phyloP scores from a whole-genome alignment of 805 yeast species.

The Sugiyamaella floridensis region DNA sequence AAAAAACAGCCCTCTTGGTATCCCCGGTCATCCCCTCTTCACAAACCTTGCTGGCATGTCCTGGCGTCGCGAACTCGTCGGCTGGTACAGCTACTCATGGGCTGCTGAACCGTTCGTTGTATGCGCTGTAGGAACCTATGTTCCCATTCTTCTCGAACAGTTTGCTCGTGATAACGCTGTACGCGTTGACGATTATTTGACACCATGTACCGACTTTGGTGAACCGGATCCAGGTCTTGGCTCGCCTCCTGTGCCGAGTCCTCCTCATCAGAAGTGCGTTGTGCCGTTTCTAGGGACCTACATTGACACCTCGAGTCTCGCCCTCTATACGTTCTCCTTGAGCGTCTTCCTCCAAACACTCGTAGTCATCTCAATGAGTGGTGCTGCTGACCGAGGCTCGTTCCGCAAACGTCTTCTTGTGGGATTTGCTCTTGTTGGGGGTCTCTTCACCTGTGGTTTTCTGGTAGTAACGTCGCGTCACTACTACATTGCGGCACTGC shows the following conservation, averaged over 20 bases:
- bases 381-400: slow-evolving; percentile 59
- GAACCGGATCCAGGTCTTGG: slow-evolving; percentile 27
- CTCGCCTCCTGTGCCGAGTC: slow-evolving; percentile 15
- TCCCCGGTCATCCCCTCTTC: no score
- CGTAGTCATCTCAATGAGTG: slow-evolving; percentile 64
- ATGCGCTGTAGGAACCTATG: slow-evolving; percentile 71
- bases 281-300: slow-evolving; percentile 39
- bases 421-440: slow-evolving; percentile 53
- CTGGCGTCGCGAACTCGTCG: slow-evolving; percentile 38
- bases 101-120: slow-evolving; percentile 79
- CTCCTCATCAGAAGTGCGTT: slow-evolving; percentile 38
- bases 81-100: slow-evolving; percentile 65
- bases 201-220: slow-evolving; percentile 43
- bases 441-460: slow-evolving; percentile 45
- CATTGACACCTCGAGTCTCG: slow-evolving; percentile 67
- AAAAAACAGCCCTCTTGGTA: no score
- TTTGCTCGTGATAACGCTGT: slow-evolving; percentile 72
- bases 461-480: slow-evolving; percentile 34
- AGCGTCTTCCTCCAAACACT: slow-evolving; percentile 70
- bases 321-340: slow-evolving; percentile 63
- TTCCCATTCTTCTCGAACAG: slow-evolving; percentile 64
- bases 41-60: not conserved
- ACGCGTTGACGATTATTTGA: slow-evolving; percentile 46
- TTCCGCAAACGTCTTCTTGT: slow-evolving; percentile 52
- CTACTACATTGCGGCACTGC: slow-evolving; percentile 46